These are phyloP conservation scores for Coriolopsis trogii DNA, from an alignment of 1,284 basidiomycete genomes.

Conservation along the genomic window DNA sequence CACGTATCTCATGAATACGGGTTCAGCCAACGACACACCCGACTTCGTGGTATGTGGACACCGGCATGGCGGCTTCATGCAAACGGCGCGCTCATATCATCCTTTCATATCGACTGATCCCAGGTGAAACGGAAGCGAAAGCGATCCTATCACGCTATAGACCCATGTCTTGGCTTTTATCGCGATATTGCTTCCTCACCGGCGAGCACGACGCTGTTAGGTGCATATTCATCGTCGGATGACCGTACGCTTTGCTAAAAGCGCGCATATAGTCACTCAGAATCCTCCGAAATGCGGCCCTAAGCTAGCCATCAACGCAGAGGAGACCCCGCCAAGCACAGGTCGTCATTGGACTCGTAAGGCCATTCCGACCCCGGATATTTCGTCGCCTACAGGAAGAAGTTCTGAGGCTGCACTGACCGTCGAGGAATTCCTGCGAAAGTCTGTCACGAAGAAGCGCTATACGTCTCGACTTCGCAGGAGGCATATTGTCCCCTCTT, in stretches of 20 bases:
- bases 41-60: slow-evolving; percentile 3
- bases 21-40: neutral
- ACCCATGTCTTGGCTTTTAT: slow-evolving; percentile 1
- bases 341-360: neutral
- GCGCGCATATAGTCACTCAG: neutral
- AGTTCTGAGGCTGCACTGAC: neutral
- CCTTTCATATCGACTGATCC: neutral
- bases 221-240: neutral
- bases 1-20: neutral
- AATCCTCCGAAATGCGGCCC: neutral
- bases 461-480: neutral
- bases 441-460: neutral
- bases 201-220: neutral
- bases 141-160: neutral
- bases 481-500: too few species aligned
- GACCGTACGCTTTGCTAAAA: neutral
- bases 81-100: neutral
- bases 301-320: neutral
- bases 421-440: neutral
- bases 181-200: neutral
- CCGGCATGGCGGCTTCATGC: too few species aligned
- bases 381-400: neutral
- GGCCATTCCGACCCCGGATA: neutral
- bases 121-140: neutral
- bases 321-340: neutral